Base-by-base conservation (phyloP, 2,329 filamentous ascomycete species). In the Cladosporium halotolerans region DNA sequence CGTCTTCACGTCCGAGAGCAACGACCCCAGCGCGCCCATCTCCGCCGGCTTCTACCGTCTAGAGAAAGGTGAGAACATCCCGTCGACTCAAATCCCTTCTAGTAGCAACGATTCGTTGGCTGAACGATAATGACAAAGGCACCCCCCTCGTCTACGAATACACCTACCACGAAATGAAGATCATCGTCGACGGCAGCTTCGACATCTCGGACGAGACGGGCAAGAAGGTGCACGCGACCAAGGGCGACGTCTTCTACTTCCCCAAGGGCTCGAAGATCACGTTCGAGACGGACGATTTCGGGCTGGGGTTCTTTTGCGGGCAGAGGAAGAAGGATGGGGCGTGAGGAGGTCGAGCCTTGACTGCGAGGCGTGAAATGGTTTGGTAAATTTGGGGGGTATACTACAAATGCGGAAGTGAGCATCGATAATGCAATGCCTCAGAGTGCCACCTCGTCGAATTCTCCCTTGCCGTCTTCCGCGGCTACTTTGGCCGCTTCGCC, bases 141-240 rank as follows among this genome's bases (percentile, higher is more conserved):
- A 81, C 81, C 3, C 80, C 82, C 1, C 76, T 88, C 14, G 80
- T 82, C 8, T 87, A 87, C 72, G 80, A 77, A 32, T 87, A 87
- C 70, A 81, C 75, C 39, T 87, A 86, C 69, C 79, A 87, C 63
- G 84, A 87, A 73, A 85, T 85, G 80, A 87, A 87, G 73, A 84
- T 87, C 64, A 83, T 88, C 58, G 70, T 87, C 9, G 83, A 86
- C 61, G 84, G 84, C 11, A 76, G 79, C 59, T 85, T 83, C 63
- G 78, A 81, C 57, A 85, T 87, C 62, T 74, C 73, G 31, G 84
- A 86, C 59, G 79, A 79, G 66, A 80, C 80, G 1, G 84, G 83
- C 36, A 74, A 79, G 60, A 78, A 76, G 59, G 81, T 83, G 19
- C 75, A 77, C 48, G 84, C 80, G 8, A 74, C 71, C 32, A 74